Evolutionary conservation across 2,329 filamentous ascomycete species (phyloP), one percentile per base, ranked within the genome.

Genomic region (Lasiodiplodia citricola): DNA sequence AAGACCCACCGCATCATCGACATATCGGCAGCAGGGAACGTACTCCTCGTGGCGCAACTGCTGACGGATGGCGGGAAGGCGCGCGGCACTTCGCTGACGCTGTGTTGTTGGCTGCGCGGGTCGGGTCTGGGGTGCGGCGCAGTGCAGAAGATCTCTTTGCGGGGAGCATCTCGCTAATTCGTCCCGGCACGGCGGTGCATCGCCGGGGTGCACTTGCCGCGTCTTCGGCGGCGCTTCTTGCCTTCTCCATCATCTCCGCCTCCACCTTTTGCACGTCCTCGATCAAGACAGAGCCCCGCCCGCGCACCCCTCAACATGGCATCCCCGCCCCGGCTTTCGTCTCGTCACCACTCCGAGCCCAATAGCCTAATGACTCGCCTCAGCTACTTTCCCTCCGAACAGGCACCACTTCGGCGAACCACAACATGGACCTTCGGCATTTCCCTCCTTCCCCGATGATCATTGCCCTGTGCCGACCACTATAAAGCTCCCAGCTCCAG

Each of bases 301-400:
- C 60, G 31, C 52, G 60, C 60, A 13, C 60, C 60, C n/a, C 41
- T 51, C 37, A 21, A 50, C 25, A 14, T n/a, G 54, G 31, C 54
- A 18, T 11, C 21, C 14, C 31, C 31, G 21, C 28, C 55, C 55
- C 55, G 55, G 35, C 55, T 11, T 51, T 18, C 44, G 58, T 44
- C 58, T 51, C 58, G 58, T 63, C 58, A 51, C 23, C 58, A 31
- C 25, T 18, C 58, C 58, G 31, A 64, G 44, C 47, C 13, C 38
- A 63, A n/a, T n/a, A 44, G 41, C 38, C 58, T 63, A 51, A 63
- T 64, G 60, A 64, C 60, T 64, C 60, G 60, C 11, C 60, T n/a
- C 16, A 18, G 44, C 44, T 35, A 31, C 21, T 8, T 35, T 25
- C 25, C 58, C 25, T 21, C 8, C 41, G 25, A 1, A 2, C 3